Evolutionary conservation across 192 early-diverging fungal species (phyloP).

Genomic region (Coemansia umbellata): DNA sequence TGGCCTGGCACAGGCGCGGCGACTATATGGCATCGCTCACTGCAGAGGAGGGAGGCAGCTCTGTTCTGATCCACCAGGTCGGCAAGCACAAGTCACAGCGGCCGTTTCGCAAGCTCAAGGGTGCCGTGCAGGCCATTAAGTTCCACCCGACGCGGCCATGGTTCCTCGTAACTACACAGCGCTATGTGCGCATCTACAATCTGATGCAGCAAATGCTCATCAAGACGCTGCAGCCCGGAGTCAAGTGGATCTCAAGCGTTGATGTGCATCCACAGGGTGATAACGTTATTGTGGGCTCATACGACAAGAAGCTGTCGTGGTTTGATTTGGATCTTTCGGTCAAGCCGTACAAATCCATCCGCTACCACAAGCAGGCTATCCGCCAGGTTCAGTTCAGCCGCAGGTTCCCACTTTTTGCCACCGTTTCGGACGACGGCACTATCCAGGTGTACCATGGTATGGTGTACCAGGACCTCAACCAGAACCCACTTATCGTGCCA

Average conservation of each 20-base stretch:
- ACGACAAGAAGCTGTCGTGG: conserved; percentile 94
- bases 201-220: conserved; percentile 80
- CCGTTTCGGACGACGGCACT: conserved; percentile 86
- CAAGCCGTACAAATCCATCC: conserved; percentile 90
- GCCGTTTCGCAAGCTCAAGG: conserved; percentile 89
- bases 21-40: conserved; percentile 91
- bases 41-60: conserved; percentile 68
- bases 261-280: conserved; percentile 94
- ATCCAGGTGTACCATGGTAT: conserved; percentile 97
- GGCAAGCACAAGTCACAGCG: conserved; percentile 82
- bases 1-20: conserved; percentile 95
- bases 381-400: conserved; percentile 84
- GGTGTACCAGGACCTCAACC: conserved; percentile 94
- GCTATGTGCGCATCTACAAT: conserved; percentile 91
- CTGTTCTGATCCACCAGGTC: conserved; percentile 88
- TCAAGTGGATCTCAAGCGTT: conserved; percentile 94
- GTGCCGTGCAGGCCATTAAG: conserved; percentile 76
- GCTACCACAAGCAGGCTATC: conserved; percentile 86
- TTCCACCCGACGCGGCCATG: conserved; percentile 94
- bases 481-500: conserved; percentile 98
- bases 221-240: conserved; percentile 79
- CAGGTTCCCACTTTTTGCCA: conserved; percentile 90
- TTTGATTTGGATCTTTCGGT: conserved; percentile 93
- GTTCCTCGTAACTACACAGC: conserved; percentile 94
- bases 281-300: conserved; percentile 92